phyloP scores from a whole-genome alignment of 768 basidiomycete species.

The Mycena olivaceomarginata region DNA sequence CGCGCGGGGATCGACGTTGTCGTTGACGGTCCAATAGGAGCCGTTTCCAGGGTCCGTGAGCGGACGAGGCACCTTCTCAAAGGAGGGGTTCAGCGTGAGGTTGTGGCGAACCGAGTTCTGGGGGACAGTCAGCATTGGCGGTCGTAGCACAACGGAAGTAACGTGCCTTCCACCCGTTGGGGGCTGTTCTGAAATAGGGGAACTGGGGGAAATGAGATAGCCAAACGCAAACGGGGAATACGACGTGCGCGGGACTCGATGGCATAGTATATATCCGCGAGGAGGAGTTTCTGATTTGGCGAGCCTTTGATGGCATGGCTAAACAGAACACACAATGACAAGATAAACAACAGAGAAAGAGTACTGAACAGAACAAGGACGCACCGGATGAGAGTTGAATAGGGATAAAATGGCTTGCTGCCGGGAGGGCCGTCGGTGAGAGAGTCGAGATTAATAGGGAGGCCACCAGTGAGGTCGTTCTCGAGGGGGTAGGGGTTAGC shows the following conservation, averaged over 20 bases:
- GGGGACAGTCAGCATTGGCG: slow-evolving; percentile 42
- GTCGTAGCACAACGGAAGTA: slow-evolving; percentile 36
- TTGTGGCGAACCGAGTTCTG: slow-evolving; percentile 96
- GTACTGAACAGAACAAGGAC: no score
- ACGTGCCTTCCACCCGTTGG: slow-evolving; percentile 91
- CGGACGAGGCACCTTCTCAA: slow-evolving; percentile 92
- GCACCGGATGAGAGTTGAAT: slow-evolving; percentile 94
- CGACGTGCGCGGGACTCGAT: slow-evolving; percentile 89
- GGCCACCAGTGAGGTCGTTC: slow-evolving; percentile 87
- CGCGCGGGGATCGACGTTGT: slow-evolving; percentile 91
- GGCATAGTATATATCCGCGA: slow-evolving; percentile 95
- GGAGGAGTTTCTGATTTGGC: slow-evolving; percentile 87
- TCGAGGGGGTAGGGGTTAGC: slow-evolving; percentile 84
- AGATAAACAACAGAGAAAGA: slow-evolving; percentile 26
- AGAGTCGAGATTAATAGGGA: slow-evolving; percentile 92
- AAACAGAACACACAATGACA: slow-evolving; percentile 40
- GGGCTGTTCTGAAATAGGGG: slow-evolving; percentile 91
- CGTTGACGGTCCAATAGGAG: slow-evolving; percentile 95
- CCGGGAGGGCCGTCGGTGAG: slow-evolving; percentile 92
- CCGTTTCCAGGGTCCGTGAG: slow-evolving; percentile 94
- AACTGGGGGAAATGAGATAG: slow-evolving; percentile 72
- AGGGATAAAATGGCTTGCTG: slow-evolving; percentile 93
- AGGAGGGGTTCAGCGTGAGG: slow-evolving; percentile 92
- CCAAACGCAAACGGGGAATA: slow-evolving; percentile 21
- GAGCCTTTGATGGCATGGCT: slow-evolving; percentile 96